Conservation (phyloP, 192 early-diverging fungal species). For the Neocallimastix lanati region DNA sequence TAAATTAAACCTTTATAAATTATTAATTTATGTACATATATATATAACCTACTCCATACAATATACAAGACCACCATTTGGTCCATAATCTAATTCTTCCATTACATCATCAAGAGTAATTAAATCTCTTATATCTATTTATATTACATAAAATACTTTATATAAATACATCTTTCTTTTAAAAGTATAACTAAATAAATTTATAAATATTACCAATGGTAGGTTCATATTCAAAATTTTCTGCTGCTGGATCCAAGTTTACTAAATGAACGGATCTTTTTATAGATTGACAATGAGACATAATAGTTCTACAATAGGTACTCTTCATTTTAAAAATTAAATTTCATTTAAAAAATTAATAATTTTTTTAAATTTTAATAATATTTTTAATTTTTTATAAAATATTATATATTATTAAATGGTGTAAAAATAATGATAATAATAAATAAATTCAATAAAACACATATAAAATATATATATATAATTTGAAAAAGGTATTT, state of each 20-base stretch:
- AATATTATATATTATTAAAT: no score
- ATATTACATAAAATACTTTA: no score
- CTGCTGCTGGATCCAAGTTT: constrained; percentile 94
- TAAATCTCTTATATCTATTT: constrained; percentile 74
- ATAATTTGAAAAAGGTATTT: no score
- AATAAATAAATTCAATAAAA: no score
- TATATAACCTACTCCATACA: constrained; percentile 86
- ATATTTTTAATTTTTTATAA: not conserved
- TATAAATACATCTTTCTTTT: no score
- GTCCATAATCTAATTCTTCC: constrained; percentile 91
- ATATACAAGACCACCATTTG: constrained; percentile 92
- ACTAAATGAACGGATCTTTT: constrained; percentile 75
- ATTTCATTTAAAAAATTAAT: constrained; percentile 3
- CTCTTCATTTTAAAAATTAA: constrained; percentile 25
- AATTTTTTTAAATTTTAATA: not conserved
- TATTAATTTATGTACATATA: no score
- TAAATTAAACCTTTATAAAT: no score
- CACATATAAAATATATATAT: no score
- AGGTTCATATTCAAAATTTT: constrained; percentile 85
- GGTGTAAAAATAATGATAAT: no score
- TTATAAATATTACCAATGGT: constrained; percentile 40
- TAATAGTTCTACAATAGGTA: constrained; percentile 87
- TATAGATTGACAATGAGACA: constrained; percentile 77
- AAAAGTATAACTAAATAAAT: no score
- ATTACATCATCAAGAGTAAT: constrained; percentile 97